Evolutionary conservation across 2,329 filamentous ascomycete genomes (phyloP), one percentile per base, ranked within the genome.

Genomic region (Dothidotthia symphoricarpi): DNA sequence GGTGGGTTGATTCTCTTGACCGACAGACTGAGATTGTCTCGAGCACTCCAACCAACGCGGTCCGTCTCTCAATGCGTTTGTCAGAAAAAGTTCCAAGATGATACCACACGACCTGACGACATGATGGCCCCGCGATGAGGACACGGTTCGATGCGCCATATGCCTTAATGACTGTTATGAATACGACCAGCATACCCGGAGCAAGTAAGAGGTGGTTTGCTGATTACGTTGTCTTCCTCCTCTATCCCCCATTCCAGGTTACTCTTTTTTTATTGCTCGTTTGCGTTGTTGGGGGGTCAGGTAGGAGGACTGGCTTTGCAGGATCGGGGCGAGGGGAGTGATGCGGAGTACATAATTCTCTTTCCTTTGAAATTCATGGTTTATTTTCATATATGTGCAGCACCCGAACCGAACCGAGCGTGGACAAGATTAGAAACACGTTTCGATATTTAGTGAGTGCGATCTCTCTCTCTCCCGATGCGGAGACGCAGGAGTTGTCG

Each of bases 171-270:
- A 63, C 49, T 54, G 51, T 61, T 45, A 66, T 37, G 59, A 63
- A 48, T 51, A 66, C 46, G 59, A 63, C 45, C 42, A 63, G 59
- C 61, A 64, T 65, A 54, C 44, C 48, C 43, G 52, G 53, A 57
- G 57, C 42, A 46, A 47, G 45, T 34, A 47, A 49, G 54, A 53
- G 41, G 39, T 39, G 41, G 36, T 34, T 47, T 45, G 31, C 29
- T 51, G 25, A 41, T 47, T 22, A 22, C 42, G 43, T 47, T 35
- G 31, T 37, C 46, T 41, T 38, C 36, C 38, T 25, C 34, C 41
- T 36, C 41, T 42, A 43, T 38, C 34, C 41, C 16, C 34, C 19
- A 41, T 41, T 43, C 38, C 19, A 22, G 9, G 19, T 22, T 42
- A 16, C 29, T 31, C 15, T 24, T 32, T 25, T 33, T 19, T 29